Base-by-base conservation (phyloP, 2,329 filamentous ascomycete genomes). In the Colletotrichum echinochloae region DNA sequence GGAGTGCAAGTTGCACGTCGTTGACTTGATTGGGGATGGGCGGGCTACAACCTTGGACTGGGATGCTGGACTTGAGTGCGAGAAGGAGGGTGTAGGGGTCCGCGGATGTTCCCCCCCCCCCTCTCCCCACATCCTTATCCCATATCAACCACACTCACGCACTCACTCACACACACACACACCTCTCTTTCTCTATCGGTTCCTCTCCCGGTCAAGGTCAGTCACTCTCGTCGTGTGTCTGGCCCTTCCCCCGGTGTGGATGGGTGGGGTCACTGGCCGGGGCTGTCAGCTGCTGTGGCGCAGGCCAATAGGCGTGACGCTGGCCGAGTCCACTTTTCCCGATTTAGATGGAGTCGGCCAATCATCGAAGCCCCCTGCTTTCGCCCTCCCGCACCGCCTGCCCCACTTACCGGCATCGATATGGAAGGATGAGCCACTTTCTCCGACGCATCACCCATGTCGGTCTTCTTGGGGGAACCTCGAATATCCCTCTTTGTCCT, bases 251-350 rank as follows among this genome's bases (percentile, higher is more conserved):
- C 44, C 44, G 60, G 69, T 70, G 60, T 68, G 66, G 69, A 64
- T 72, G 74, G 74, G 75, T 76, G 76, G 78, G 76, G 74, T 75
- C 75, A 74, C 74, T 72, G 69, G 72, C 73, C 18, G 37, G 63
- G 57, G 51, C 37, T 54, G 80, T 83, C 81, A 83, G 77, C 79
- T 82, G 81, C 65, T 77, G 75, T 76, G 76, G 74, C 77, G 75
- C 74, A 77, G 71, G 66, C 81, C 81, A 83, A 83, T 83, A n/a
- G 59, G 59, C 46, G 26, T 26, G 26, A 46, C 48, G 60, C 59
- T 56, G 60, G n/a, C 28, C n/a, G 39, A 49, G 51, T 51, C 66
- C 51, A 67, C 57, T 39, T 52, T 71, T 71, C 68, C 68, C 64
- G 68, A 71, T 67, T 51, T 62, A 54, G 68, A 59, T 33, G 37